These are phyloP conservation scores for Rhododendron williamsianum DNA, from an alignment of 148 eudicot species.

Conservation along the genomic window DNA sequence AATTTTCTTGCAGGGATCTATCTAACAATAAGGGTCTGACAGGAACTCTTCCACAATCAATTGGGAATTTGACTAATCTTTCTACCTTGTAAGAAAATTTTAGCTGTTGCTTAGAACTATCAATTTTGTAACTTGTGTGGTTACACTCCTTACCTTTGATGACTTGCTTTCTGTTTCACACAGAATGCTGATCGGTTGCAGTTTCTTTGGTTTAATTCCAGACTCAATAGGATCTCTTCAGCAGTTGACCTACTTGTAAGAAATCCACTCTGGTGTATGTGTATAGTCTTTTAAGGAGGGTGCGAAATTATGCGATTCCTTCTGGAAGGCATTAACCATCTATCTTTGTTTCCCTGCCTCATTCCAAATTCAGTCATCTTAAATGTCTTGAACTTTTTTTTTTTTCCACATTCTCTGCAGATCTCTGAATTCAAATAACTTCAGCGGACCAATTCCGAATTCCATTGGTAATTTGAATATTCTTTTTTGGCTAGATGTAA, in stretches of 20 bases:
- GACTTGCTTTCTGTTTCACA: constrained; percentile 7
- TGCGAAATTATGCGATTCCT: neutral
- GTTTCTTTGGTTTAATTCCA: constrained; percentile 69
- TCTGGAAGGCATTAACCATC: neutral
- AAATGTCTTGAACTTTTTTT: neutral
- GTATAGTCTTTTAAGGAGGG: neutral
- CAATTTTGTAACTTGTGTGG: neutral
- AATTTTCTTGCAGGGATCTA: constrained; percentile 56
- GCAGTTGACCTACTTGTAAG: constrained; percentile 64
- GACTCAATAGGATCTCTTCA: constrained; percentile 65
- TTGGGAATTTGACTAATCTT: constrained; percentile 54
- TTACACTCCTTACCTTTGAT: constrained; percentile 6
- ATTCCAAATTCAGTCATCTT: neutral
- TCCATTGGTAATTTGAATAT: constrained; percentile 58
- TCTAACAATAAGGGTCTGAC: constrained; percentile 68
- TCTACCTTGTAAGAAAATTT: constrained; percentile 48
- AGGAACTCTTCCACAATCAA: constrained; percentile 62
- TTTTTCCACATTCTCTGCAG: constrained; percentile 29
- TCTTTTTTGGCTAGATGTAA: constrained; percentile 73
- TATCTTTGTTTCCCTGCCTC: neutral
- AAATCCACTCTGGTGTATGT: constrained; percentile 2
- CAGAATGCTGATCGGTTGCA: constrained; percentile 76
- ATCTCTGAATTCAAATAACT: constrained; percentile 62
- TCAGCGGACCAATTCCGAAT: constrained; percentile 61
- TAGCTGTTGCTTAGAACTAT: neutral